phyloP scores from a whole-genome alignment of 306 rosid genomes.

The Cyamopsis tetragonoloba region DNA sequence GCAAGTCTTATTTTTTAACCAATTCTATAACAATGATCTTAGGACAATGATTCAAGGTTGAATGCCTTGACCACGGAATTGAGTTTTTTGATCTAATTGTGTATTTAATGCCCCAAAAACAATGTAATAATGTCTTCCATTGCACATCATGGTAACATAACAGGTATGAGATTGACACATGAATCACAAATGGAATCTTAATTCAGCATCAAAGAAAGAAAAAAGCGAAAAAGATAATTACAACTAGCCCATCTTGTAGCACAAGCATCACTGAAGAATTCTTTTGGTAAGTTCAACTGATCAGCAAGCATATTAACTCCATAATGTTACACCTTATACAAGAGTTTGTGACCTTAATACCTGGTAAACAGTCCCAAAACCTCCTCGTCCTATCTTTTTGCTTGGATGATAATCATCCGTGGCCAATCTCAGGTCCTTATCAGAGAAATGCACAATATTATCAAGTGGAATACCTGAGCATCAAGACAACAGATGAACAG shows the following conservation, averaged over 20 bases:
- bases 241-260: not conserved
- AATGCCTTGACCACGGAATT: not conserved
- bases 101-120: not conserved
- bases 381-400: conserved; percentile 86
- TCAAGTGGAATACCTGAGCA: conserved; percentile 57
- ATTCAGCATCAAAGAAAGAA: not conserved
- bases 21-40: not conserved
- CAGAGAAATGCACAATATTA: conserved; percentile 53
- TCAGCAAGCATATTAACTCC: conserved; percentile 19
- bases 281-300: conserved; percentile 7
- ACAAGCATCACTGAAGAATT: conserved; percentile 17
- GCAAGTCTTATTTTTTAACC: not conserved
- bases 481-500: conserved; percentile 24
- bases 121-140: not conserved
- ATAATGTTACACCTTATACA: conserved; percentile 12
- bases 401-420: conserved; percentile 69
- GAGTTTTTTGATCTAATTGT: not conserved
- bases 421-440: conserved; percentile 65
- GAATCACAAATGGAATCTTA: conserved; percentile 1
- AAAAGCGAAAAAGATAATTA: not conserved
- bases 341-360: conserved; percentile 35
- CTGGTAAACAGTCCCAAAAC: conserved; percentile 91
- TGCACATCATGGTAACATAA: not conserved
- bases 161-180: not conserved
- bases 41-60: not conserved